A percentile compares a stretch with the other conserved stretches of the same genome.
phyloP scores from a whole-genome alignment of 116 monocot species.

The Zostera marina region DNA sequence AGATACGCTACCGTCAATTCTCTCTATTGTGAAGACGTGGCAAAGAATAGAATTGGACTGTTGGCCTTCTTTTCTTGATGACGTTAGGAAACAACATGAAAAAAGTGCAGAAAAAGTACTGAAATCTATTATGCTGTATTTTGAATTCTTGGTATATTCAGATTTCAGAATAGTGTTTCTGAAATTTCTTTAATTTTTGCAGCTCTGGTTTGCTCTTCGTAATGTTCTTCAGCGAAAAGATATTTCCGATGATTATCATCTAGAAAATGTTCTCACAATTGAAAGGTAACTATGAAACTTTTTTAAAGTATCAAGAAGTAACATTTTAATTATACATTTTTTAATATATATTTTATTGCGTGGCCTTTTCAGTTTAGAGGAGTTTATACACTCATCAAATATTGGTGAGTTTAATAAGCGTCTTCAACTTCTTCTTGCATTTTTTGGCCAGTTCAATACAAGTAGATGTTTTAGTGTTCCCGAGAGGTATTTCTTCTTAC shows the following conservation, averaged over 20 bases:
- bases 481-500: slow-evolving; percentile 27
- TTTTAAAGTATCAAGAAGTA: too few species aligned
- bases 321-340: not conserved
- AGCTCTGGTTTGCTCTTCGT: slow-evolving; percentile 84
- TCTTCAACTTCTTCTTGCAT: slow-evolving; percentile 64
- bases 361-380: slow-evolving; percentile 45
- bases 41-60: slow-evolving; percentile 75
- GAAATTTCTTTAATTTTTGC: slow-evolving; percentile 5
- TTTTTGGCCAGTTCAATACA: slow-evolving; percentile 54
- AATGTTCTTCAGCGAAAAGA: slow-evolving; percentile 52
- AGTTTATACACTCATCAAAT: slow-evolving; percentile 56
- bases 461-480: slow-evolving; percentile 24
- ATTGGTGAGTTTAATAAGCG: slow-evolving; percentile 78
- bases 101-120: slow-evolving; percentile 55
- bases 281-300: slow-evolving; percentile 1
- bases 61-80: slow-evolving; percentile 74
- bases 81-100: slow-evolving; percentile 38
- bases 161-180: not conserved
- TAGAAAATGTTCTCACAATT: slow-evolving; percentile 20
- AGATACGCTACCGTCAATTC: slow-evolving; percentile 50
- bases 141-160: not conserved
- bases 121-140: not conserved
- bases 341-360: not conserved
- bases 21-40: slow-evolving; percentile 43
- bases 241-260: slow-evolving; percentile 17